These are phyloP conservation scores for Colletotrichum viniferum DNA, from an alignment of 2,329 filamentous ascomycete genomes.

Conservation along the genomic window DNA sequence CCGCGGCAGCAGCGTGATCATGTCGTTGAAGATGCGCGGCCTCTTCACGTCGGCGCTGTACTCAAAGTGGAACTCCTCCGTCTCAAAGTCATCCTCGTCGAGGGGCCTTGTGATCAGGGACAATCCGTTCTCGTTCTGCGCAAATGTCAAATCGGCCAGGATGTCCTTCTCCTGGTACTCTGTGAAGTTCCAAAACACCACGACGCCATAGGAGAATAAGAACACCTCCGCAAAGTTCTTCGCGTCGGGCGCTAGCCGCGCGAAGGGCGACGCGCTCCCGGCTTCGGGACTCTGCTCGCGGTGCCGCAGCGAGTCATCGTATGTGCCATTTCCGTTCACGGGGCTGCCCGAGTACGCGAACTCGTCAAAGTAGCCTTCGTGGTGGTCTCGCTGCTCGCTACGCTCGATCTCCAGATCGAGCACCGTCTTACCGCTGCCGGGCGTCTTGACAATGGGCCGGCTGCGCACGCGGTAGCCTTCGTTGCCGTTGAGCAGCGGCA, in stretches of 20 bases:
- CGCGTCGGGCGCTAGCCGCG: slow-evolving; percentile 70
- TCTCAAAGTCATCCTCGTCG: slow-evolving; percentile 91
- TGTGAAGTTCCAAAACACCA: slow-evolving; percentile 99
- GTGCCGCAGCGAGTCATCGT: slow-evolving; percentile 29
- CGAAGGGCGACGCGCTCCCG: slow-evolving; percentile 54
- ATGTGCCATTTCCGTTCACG: slow-evolving; percentile 28
- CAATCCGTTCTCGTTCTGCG: slow-evolving; percentile 65
- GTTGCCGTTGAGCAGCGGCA: slow-evolving; percentile 82
- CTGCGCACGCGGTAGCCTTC: slow-evolving; percentile 90
- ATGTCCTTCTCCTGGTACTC: slow-evolving; percentile 97
- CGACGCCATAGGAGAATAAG: slow-evolving; percentile 95
- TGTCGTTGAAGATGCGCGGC: slow-evolving; percentile 96
- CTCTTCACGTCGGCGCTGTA: slow-evolving; percentile 87
- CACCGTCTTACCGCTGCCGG: slow-evolving; percentile 86
- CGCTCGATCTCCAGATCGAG: slow-evolving; percentile 95
- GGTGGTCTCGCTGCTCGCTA: slow-evolving; percentile 86
- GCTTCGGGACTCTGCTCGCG: slow-evolving; percentile 36
- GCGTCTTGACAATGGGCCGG: slow-evolving; percentile 89
- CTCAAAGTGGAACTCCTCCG: slow-evolving; percentile 97
- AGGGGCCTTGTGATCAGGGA: slow-evolving; percentile 80
- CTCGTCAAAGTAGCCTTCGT: slow-evolving; percentile 88
- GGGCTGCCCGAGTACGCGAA: slow-evolving; percentile 57
- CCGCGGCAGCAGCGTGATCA: slow-evolving; percentile 93
- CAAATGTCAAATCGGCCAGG: slow-evolving; percentile 91
- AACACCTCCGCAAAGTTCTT: slow-evolving; percentile 94